Evolutionary conservation across 306 rosid species (phyloP).

Genomic region (Castanopsis chinensis): DNA sequence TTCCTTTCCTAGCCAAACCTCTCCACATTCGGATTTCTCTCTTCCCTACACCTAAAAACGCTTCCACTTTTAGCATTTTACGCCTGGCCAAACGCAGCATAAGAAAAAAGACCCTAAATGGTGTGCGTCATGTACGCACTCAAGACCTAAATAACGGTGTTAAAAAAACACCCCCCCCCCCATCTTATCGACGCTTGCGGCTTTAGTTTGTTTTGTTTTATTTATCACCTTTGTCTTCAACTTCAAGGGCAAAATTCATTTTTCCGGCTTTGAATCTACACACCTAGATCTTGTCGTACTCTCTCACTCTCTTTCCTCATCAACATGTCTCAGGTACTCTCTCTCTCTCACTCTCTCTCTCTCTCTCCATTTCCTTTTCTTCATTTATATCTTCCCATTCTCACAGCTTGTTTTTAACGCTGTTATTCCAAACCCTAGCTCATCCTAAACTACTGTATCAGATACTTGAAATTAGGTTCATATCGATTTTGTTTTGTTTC

Average conservation of each 20-base stretch:
- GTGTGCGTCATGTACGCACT: background rate
- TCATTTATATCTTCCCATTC: background rate
- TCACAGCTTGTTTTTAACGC: background rate
- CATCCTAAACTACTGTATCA: background rate
- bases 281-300: background rate
- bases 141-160: background rate
- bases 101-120: background rate
- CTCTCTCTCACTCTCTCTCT: no score
- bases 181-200: background rate
- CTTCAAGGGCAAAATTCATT: background rate
- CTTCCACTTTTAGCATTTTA: no score
- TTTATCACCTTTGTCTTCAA: background rate
- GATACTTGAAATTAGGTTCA: background rate
- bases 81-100: no score
- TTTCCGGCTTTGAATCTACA: background rate
- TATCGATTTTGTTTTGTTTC: background rate
- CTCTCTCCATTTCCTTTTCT: background rate
- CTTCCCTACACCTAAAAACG: no score
- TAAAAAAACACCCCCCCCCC: background rate
- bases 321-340: constrained; percentile 53
- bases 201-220: no score
- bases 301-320: constrained; percentile 2
- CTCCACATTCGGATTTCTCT: no score
- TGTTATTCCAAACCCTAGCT: constrained; percentile 11
- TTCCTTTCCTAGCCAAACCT: no score